These are phyloP conservation scores for Sporothrix variecibatus DNA, from an alignment of 2,329 filamentous ascomycete species.

Conservation along the genomic window DNA sequence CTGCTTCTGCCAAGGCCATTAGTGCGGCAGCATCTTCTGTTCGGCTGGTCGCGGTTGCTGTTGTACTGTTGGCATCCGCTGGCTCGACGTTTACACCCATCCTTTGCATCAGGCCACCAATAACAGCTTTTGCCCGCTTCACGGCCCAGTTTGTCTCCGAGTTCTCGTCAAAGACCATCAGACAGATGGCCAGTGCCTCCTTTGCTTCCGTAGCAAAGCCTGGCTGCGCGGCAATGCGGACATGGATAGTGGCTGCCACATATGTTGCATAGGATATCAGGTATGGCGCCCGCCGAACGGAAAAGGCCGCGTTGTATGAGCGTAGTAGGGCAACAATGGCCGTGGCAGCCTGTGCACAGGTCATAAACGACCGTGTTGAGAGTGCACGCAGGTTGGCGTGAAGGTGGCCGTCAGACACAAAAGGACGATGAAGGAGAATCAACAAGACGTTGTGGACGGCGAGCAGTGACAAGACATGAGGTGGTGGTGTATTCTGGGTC, in stretches of 20 bases:
- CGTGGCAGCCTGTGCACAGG: slow-evolving; percentile 41
- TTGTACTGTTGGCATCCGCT: not conserved
- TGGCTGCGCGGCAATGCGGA: slow-evolving; percentile 50
- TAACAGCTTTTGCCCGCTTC: slow-evolving; percentile 15
- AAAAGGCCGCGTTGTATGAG: slow-evolving; percentile 44
- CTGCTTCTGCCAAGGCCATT: not conserved
- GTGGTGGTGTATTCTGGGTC: slow-evolving; percentile 8
- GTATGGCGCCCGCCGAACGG: slow-evolving; percentile 50
- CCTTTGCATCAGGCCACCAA: slow-evolving; percentile 19
- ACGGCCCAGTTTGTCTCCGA: slow-evolving; percentile 21
- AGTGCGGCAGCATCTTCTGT: not conserved
- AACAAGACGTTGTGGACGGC: slow-evolving; percentile 39
- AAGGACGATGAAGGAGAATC: slow-evolving; percentile 50
- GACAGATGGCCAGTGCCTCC: slow-evolving; percentile 20
- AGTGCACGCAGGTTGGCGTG: slow-evolving; percentile 6
- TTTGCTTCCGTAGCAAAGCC: slow-evolving; percentile 18
- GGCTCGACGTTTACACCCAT: slow-evolving; percentile 15
- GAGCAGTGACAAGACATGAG: slow-evolving; percentile 29
- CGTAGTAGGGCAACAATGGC: slow-evolving; percentile 31
- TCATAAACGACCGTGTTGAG: slow-evolving; percentile 26
- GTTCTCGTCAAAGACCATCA: slow-evolving; percentile 24
- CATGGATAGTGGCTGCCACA: slow-evolving; percentile 55
- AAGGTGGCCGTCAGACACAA: slow-evolving; percentile 34
- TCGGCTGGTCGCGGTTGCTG: not conserved
- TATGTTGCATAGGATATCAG: slow-evolving; percentile 59